Conservation (phyloP, 768 basidiomycete genomes). For the Agaricus subrufescens region DNA sequence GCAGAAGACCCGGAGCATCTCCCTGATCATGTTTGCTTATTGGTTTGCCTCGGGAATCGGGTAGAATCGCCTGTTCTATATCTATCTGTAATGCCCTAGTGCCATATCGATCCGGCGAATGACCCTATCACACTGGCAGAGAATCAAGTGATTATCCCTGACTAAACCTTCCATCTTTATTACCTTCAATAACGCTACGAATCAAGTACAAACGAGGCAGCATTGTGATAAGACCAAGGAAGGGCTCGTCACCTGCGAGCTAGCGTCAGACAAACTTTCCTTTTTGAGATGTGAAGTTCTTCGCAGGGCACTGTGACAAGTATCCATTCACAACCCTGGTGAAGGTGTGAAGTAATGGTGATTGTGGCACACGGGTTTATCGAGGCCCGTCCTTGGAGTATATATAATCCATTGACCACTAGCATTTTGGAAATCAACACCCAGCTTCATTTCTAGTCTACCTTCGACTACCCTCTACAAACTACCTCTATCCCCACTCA, state of each 20-base stretch:
- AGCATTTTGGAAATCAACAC: not conserved
- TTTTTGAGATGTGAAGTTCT: constrained; percentile 1
- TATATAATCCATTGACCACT: not conserved
- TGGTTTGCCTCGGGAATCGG: no score
- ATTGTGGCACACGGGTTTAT: not conserved
- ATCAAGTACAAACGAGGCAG: not conserved
- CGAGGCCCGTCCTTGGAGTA: not conserved
- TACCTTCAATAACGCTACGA: no score
- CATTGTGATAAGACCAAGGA: not conserved
- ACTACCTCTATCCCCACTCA: not conserved
- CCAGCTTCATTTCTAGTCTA: not conserved
- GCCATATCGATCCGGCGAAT: no score
- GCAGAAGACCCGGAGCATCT: no score
- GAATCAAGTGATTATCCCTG: no score
- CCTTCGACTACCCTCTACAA: not conserved
- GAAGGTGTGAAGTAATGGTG: not conserved
- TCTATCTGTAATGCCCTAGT: no score
- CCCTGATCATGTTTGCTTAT: no score
- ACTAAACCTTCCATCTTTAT: no score
- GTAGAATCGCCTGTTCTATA: no score
- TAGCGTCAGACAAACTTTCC: not conserved
- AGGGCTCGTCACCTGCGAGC: not conserved
- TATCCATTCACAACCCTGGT: not conserved
- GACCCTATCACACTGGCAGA: no score
- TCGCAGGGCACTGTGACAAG: not conserved